These are phyloP conservation scores for Parietichytrium sp. DNA, from an alignment of 108 stramenopile species.

Conservation along the genomic window DNA sequence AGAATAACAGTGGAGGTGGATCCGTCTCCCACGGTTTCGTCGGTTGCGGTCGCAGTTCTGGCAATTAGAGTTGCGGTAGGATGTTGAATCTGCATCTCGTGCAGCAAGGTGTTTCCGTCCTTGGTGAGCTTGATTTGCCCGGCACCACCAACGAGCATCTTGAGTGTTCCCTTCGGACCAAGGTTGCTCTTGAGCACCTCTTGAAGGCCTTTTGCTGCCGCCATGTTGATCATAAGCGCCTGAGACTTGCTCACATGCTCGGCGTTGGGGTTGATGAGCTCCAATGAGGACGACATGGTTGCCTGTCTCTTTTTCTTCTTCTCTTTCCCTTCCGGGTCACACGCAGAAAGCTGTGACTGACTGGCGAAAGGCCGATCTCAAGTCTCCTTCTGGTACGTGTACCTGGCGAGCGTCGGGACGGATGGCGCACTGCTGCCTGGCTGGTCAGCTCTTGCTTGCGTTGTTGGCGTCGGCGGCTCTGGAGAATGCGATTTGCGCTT, in stretches of 20 bases:
- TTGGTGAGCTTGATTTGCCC: constrained; percentile 99
- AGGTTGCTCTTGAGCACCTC: constrained; percentile 87
- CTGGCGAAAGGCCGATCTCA: too few relatives aligned
- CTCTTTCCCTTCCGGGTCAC: too few relatives aligned
- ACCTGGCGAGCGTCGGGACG: too few relatives aligned
- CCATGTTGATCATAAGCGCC: constrained; percentile 89
- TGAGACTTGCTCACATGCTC: constrained; percentile 84
- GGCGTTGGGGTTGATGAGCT: constrained; percentile 77
- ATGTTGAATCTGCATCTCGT: constrained; percentile 99
- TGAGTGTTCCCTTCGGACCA: constrained; percentile 91
- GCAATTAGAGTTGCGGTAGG: constrained; percentile 97
- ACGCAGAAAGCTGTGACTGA: too few relatives aligned
- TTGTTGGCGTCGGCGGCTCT: too few relatives aligned
- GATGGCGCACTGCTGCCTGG: too few relatives aligned
- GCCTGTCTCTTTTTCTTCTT: too few relatives aligned
- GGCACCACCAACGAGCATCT: constrained; percentile 98
- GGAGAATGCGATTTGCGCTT: too few relatives aligned
- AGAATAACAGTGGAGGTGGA: constrained; percentile 92
- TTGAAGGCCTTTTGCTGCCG: constrained; percentile 87
- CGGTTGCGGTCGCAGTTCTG: constrained; percentile 91
- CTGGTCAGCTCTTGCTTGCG: too few relatives aligned
- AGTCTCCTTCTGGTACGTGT: too few relatives aligned
- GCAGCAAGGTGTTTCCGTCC: constrained; percentile 93
- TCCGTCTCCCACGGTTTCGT: constrained; percentile 83
- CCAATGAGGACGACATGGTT: background rate